Percentiles rank a stretch among this genome's conserved stretches.
Conservation (phyloP, 768 basidiomycete species). For the Lactarius indigo region DNA sequence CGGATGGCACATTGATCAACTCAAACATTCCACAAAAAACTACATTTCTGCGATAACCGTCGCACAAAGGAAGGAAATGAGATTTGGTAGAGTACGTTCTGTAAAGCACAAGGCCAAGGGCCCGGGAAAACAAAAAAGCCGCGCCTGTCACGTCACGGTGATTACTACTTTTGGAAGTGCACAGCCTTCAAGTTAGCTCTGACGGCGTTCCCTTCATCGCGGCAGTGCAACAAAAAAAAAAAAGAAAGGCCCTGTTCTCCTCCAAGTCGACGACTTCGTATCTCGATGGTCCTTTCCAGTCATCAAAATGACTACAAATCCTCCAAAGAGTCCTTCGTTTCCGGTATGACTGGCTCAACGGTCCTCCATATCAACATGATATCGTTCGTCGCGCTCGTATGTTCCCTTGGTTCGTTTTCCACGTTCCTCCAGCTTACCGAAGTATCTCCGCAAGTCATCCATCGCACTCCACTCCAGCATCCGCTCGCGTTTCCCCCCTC, state of each 20-base stretch:
- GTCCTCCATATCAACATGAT: conserved; percentile 66
- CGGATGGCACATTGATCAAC: too few species aligned
- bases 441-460: conserved; percentile 48
- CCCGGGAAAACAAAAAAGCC: too few species aligned
- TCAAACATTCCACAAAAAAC: too few species aligned
- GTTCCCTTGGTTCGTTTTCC: conserved; percentile 28
- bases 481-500: conserved; percentile 44
- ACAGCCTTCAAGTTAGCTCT: too few species aligned
- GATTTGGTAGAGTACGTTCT: too few species aligned
- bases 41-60: too few species aligned
- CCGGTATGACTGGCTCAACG: conserved; percentile 66
- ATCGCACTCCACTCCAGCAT: conserved; percentile 66
- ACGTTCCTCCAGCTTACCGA: background rate
- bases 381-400: conserved; percentile 60
- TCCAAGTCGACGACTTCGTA: background rate
- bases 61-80: too few species aligned
- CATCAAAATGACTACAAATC: conserved; percentile 51
- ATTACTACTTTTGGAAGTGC: too few species aligned
- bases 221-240: too few species aligned
- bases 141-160: too few species aligned
- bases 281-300: background rate
- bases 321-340: conserved; percentile 80
- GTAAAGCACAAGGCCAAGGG: too few species aligned
- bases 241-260: background rate
- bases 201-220: too few species aligned